phyloP scores from a whole-genome alignment of 352 stramenopile species.

The Pythium myriotylum region DNA sequence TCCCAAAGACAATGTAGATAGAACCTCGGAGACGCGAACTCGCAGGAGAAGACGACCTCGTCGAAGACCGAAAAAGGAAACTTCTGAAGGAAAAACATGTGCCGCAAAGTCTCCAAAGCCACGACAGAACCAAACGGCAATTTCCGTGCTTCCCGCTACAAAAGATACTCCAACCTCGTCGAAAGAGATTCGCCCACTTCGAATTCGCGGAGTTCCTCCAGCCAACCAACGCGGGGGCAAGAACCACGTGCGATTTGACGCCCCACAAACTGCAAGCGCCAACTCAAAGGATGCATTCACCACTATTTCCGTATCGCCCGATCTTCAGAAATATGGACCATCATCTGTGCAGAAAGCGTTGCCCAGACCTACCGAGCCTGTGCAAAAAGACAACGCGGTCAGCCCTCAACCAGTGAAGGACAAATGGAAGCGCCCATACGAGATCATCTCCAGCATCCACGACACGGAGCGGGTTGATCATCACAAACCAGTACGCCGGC shows the following conservation, averaged over 20 bases:
- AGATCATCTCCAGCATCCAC: constrained; percentile 69
- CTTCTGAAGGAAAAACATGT: background rate
- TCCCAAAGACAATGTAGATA: constrained; percentile 1
- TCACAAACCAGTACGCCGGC: constrained; percentile 14
- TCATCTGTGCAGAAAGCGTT: constrained; percentile 2
- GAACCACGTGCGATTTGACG: constrained; percentile 34
- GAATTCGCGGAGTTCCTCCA: constrained; percentile 25
- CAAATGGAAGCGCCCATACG: constrained; percentile 80
- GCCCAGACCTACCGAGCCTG: background rate
- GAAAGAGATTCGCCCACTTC: constrained; percentile 29
- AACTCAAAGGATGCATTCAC: background rate
- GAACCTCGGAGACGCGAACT: constrained; percentile 3
- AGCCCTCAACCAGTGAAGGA: constrained; percentile 43
- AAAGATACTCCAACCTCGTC: background rate
- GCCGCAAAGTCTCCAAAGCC: no score
- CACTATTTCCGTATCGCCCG: constrained; percentile 9
- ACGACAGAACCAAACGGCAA: background rate
- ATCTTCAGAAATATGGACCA: constrained; percentile 65
- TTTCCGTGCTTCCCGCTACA: background rate
- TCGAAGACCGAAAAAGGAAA: constrained; percentile 24
- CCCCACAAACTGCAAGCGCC: background rate
- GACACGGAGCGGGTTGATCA: constrained; percentile 13
- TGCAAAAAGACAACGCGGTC: background rate
- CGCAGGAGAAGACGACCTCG: constrained; percentile 27
- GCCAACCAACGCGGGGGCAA: background rate